phyloP scores from a whole-genome alignment of 2,329 filamentous ascomycete genomes.

The Colletotrichum gloeosporioides region DNA sequence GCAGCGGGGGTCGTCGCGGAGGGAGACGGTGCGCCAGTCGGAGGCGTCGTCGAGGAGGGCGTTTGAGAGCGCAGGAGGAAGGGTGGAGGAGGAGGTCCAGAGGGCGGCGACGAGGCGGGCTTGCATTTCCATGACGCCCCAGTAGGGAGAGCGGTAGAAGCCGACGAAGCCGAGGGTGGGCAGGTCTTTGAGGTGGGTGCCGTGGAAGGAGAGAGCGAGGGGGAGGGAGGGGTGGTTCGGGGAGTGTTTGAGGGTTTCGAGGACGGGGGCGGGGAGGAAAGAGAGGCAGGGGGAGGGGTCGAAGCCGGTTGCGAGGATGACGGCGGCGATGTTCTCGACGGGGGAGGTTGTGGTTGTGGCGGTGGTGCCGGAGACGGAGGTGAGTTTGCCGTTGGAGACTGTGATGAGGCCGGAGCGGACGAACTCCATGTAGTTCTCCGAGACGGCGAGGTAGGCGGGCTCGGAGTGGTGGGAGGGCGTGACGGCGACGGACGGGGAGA shows the following conservation, averaged over 20 bases:
- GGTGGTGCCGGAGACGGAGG: slow-evolving; percentile 37
- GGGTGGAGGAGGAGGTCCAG: slow-evolving; percentile 52
- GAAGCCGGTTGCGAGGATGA: slow-evolving; percentile 81
- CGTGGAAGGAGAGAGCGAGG: slow-evolving; percentile 71
- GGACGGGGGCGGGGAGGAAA: slow-evolving; percentile 65
- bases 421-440: slow-evolving; percentile 76
- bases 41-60: slow-evolving; percentile 51
- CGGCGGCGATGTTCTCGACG: slow-evolving; percentile 64
- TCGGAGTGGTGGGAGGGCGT: slow-evolving; percentile 44
- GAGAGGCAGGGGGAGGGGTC: slow-evolving; percentile 67
- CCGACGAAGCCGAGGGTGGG: slow-evolving; percentile 78
- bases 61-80: slow-evolving; percentile 31
- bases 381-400: slow-evolving; percentile 53
- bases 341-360: slow-evolving; percentile 33
- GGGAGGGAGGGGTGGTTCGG: slow-evolving; percentile 61
- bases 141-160: slow-evolving; percentile 84
- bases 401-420: slow-evolving; percentile 69
- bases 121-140: slow-evolving; percentile 90
- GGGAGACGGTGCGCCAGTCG: slow-evolving; percentile 49
- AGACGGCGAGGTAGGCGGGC: slow-evolving; percentile 73
- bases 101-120: slow-evolving; percentile 68
- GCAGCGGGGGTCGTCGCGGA: slow-evolving; percentile 56
- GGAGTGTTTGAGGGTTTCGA: slow-evolving; percentile 63
- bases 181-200: slow-evolving; percentile 64
- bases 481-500: slow-evolving; percentile 43